phyloP scores from a whole-genome alignment of 306 rosid genomes.

The Corylus americana region DNA sequence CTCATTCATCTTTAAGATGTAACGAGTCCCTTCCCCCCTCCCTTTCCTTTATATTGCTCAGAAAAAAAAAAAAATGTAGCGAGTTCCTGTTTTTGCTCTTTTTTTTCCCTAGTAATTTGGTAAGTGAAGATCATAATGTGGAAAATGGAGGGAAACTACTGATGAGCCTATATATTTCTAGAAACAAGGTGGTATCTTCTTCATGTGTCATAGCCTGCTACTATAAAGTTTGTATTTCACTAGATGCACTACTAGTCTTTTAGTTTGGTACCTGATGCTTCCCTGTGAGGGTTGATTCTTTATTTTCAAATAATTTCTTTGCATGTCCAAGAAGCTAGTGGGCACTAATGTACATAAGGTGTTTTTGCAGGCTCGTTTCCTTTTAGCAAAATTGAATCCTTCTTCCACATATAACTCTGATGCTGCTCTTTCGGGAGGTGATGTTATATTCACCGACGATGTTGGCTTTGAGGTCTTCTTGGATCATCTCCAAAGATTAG shows the following conservation, averaged over 20 bases:
- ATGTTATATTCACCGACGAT: constrained; percentile 85
- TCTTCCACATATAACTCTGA: constrained; percentile 84
- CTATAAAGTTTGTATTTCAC: background rate
- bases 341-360: constrained; percentile 3
- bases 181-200: background rate
- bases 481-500: constrained; percentile 96
- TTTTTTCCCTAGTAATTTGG: background rate
- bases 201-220: background rate
- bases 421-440: constrained; percentile 76
- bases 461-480: constrained; percentile 95
- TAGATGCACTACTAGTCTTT: background rate
- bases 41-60: too few relatives aligned
- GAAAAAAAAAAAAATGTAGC: background rate
- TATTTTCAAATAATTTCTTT: background rate
- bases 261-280: background rate
- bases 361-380: constrained; percentile 77
- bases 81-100: background rate
- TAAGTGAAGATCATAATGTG: background rate
- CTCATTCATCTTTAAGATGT: background rate
- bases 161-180: background rate
- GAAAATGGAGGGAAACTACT: background rate
- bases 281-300: background rate
- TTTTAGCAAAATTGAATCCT: constrained; percentile 88
- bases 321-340: background rate
- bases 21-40: too few relatives aligned